These are phyloP conservation scores for Backusella australiensis DNA, from an alignment of 192 early-diverging fungal genomes.

Conservation along the genomic window DNA sequence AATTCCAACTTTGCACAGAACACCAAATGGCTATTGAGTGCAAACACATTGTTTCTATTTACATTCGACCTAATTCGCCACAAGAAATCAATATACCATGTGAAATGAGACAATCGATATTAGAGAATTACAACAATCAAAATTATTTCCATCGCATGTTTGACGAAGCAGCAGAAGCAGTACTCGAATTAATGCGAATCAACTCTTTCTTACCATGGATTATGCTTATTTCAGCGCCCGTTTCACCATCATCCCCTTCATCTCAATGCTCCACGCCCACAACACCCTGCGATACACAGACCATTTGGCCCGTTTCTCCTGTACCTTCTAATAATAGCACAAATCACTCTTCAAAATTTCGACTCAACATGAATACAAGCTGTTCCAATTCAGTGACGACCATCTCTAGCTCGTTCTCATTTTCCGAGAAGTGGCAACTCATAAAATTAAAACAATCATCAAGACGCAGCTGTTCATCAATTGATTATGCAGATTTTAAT, in stretches of 20 bases:
- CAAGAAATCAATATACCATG: conserved; percentile 37
- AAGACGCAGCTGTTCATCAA: neutral
- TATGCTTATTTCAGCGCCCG: neutral
- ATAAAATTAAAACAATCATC: conserved; percentile 9
- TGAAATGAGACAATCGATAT: conserved; percentile 29
- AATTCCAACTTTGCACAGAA: conserved; percentile 18
- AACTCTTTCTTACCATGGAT: conserved; percentile 35
- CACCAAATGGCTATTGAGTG: conserved; percentile 8
- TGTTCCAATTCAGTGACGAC: neutral
- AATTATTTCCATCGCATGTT: conserved; percentile 22
- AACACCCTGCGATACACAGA: neutral
- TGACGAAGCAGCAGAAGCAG: conserved; percentile 11
- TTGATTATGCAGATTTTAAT: conserved; percentile 6
- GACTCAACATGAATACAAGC: neutral
- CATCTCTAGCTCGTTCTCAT: conserved; percentile 1
- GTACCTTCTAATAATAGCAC: neutral
- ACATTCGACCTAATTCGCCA: conserved; percentile 25
- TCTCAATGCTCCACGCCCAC: neutral
- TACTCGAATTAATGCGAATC: conserved; percentile 32
- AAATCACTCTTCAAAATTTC: neutral
- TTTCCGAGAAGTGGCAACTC: neutral
- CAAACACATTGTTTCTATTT: conserved; percentile 12
- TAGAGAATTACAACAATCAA: conserved; percentile 12
- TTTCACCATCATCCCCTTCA: neutral
- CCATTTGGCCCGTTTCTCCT: neutral